phyloP scores from a whole-genome alignment of 2,329 filamentous ascomycete species.

The Paramyrothecium sp. region DNA sequence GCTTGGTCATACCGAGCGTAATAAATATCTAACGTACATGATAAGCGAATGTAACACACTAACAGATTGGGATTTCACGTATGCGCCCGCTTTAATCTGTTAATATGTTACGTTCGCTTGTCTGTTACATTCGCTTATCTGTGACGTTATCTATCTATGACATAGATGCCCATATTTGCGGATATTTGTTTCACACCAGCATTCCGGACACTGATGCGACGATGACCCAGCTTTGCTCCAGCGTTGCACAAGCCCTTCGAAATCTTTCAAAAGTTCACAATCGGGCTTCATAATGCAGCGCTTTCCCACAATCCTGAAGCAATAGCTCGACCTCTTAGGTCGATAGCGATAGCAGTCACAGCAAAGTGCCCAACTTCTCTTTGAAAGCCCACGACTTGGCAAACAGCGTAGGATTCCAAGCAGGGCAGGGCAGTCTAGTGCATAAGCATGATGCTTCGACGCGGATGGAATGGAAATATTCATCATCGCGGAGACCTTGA shows the following conservation, averaged over 20 bases:
- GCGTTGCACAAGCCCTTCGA: conserved; percentile 1
- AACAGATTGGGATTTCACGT: neutral
- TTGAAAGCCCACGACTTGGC: conserved; percentile 1
- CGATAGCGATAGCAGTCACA: conserved; percentile 1
- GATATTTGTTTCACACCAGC: conserved; percentile 1
- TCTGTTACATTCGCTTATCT: conserved; percentile 1
- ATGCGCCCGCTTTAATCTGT: neutral
- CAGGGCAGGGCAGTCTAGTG: neutral
- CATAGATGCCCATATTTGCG: conserved; percentile 1
- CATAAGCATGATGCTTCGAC: neutral
- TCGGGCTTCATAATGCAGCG: neutral
- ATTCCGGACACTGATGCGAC: conserved; percentile 1
- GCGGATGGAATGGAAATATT: conserved; percentile 1
- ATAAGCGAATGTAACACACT: neutral
- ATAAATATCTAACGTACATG: neutral
- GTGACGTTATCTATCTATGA: neutral
- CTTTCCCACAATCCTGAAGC: neutral
- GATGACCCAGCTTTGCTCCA: conserved; percentile 1
- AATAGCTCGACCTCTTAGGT: conserved; percentile 1
- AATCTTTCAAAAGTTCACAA: neutral
- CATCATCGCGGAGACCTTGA: conserved; percentile 1
- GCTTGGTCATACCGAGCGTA: neutral
- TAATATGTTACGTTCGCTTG: too few relatives aligned
- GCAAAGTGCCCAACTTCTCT: conserved; percentile 1
- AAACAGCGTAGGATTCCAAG: neutral